Evolutionary conservation across 148 eudicot genomes (phyloP), one percentile per base, ranked within the genome.

Genomic region (Fallopia convolvulus): DNA sequence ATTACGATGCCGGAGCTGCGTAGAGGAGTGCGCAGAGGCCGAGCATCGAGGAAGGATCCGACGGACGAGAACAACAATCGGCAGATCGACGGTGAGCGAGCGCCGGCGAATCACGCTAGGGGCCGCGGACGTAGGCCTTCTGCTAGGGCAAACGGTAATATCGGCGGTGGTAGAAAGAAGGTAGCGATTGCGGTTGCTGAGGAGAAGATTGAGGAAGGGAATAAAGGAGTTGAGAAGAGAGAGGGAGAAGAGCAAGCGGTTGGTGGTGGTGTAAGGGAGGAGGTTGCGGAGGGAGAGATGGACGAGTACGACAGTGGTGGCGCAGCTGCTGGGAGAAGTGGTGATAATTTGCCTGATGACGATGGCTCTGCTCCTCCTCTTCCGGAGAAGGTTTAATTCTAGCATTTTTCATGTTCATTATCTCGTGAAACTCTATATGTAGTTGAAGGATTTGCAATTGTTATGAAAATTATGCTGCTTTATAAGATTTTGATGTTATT

Each of bases 1-100:
- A 88, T 88, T 88, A 90, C 79, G 83, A 90, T 88, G 89, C 91
- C 89, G 61, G 86, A 77, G 68, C 77, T 82, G 84, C 89, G 89
- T 81, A 79, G 89, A 56, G 88, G 88, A 83, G 91, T 63, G 71
- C 87, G 93, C 76, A 84, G 91, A 83, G 93, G 93, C 78, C 86
- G 93, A 81, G 76, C 81, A 83, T 81, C 87, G 49, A 80, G 78
- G 80, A 86, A 79, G 81, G 84, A 80, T 74, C 85, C 78, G 23
- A 83, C 76, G 6, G 46, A 79, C 42, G 58, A 63, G 58, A 50
- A 80, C 55, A 71, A 53, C n/a, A 50, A 52, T 61, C 55, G 12
- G 21, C 60, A 53, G 70, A 47, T 21, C 70, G 72, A 55, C 78
- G 82, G 79, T n/a, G 78, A 89, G 81, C 79, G 90, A 79, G 77